phyloP scores from a whole-genome alignment of 2,329 filamentous ascomycete genomes.

The Talaromyces sp. region DNA sequence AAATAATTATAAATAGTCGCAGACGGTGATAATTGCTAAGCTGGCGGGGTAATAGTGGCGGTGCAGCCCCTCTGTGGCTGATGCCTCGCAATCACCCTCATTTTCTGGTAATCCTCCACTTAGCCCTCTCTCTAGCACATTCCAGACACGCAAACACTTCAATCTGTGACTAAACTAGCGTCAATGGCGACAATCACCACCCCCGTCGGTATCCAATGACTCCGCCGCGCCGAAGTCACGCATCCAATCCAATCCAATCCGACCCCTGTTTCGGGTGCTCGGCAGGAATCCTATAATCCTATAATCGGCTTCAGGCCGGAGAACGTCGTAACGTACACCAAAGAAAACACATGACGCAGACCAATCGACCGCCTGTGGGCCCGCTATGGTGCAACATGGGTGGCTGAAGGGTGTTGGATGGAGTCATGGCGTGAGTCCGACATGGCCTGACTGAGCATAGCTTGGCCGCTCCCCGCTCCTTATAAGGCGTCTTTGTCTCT shows the following conservation, averaged over 20 bases:
- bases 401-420: not conserved
- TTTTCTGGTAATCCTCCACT: no score
- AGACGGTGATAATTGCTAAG: not conserved
- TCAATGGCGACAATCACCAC: not conserved
- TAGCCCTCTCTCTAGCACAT: no score
- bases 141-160: not conserved
- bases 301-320: no score
- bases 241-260: not conserved
- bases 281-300: not conserved
- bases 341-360: not conserved
- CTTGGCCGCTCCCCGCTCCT: not conserved
- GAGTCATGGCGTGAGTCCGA: not conserved
- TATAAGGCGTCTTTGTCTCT: not conserved
- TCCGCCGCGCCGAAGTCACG: not conserved
- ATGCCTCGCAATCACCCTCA: no score
- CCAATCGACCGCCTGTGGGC: not conserved
- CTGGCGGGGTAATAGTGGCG: not conserved
- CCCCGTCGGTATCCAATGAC: not conserved
- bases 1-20: not conserved
- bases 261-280: not conserved
- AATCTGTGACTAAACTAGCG: not conserved
- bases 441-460: not conserved
- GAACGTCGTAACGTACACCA: no score
- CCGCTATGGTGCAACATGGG: not conserved
- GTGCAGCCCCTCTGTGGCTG: not conserved